Base-by-base conservation (phyloP, 2,329 filamentous ascomycete species). In the Stenocarpella maydis region DNA sequence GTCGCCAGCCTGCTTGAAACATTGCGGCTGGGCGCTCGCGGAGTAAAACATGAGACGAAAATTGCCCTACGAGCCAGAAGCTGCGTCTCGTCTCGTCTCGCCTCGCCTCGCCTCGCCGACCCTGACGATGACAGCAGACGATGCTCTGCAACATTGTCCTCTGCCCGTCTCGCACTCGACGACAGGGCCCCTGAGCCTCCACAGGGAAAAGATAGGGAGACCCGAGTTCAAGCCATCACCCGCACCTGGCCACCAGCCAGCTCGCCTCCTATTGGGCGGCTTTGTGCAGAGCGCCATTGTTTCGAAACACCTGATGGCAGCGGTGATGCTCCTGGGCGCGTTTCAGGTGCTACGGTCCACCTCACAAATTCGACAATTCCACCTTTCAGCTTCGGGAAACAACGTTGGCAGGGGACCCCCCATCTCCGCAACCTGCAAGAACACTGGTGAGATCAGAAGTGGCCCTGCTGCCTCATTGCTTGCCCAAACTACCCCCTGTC, bases 311-410 rank as follows among this genome's bases (percentile, higher is more conserved):
- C 68, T 60, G 63, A 58, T 65, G 68, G 68, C 60, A 67, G 70
- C 68, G 72, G 73, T 73, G 73, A 71, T 70, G 69, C 70, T 71
- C 72, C 71, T 73, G 69, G 73, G 67, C 69, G 69, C 69, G 75
- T 76, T 76, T 76, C 75, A 76, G 74, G 74, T 76, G 72, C 71
- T 49, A 70, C 67, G 60, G 64, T 67, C 73, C 69, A 69, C 69
- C 69, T 58, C 69, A 50, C 68, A 58, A 55, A 69, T 64, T 53
- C 65, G 66, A 67, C 58, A 54, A 52, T 67, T 61, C 64, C n/a
- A 71, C 65, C 68, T 72, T 61, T 68, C 53, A 50, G 65, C 68
- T 72, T 67, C 52, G 65, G 65, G 43, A 67, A 58, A 52, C 4
- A 43, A 58, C 52, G 52, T 39, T 49, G 52, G 54, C 65, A 45